Conservation (phyloP, 768 basidiomycete genomes). For the Gyrodon lividus region DNA sequence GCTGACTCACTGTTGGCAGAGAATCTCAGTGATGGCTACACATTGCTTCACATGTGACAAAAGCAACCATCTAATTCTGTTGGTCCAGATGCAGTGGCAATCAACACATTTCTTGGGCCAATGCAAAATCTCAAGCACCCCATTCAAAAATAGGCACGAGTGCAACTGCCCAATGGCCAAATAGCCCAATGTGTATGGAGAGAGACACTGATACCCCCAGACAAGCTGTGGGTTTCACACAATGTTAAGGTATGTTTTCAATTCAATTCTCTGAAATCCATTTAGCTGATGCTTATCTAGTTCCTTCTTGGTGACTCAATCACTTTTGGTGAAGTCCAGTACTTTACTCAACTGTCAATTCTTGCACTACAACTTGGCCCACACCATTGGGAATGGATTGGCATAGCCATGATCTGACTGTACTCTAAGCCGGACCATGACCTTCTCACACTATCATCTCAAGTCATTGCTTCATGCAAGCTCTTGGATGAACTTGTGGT, state of each 20-base stretch:
- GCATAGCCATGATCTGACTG: constrained; percentile 19
- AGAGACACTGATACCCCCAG: background rate
- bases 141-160: constrained; percentile 16
- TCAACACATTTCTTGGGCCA: background rate
- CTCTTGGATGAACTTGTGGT: constrained; percentile 20
- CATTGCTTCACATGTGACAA: constrained; percentile 5
- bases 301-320: background rate
- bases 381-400: background rate
- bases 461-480: constrained; percentile 16
- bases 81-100: background rate
- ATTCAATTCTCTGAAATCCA: background rate
- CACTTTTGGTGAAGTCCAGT: background rate
- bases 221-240: background rate
- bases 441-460: constrained; percentile 12
- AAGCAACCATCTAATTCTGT: background rate
- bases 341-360: constrained; percentile 2
- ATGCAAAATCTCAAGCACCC: background rate
- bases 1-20: background rate
- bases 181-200: constrained; percentile 10
- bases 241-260: background rate
- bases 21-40: constrained; percentile 16
- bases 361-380: constrained; percentile 9
- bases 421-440: constrained; percentile 18
- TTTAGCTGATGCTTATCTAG: too few relatives aligned
- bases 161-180: constrained; percentile 23